Evolutionary conservation across 495 filamentous ascomycete genomes (phyloP).

Genomic region (Trichocladium antarcticum): DNA sequence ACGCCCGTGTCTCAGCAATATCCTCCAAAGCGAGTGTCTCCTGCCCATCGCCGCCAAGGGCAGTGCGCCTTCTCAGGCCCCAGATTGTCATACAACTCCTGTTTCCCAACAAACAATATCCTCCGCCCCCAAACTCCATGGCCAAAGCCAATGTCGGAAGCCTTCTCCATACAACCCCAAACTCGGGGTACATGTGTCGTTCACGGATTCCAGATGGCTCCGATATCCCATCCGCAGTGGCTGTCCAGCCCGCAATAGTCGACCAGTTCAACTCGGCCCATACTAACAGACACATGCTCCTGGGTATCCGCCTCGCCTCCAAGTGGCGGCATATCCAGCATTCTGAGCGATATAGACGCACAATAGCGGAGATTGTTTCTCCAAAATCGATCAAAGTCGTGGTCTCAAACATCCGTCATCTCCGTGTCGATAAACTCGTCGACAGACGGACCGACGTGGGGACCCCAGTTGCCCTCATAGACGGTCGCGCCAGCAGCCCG

Average conservation of each 20-base stretch:
- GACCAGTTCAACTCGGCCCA: constrained; percentile 18
- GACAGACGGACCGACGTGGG: constrained; percentile 27
- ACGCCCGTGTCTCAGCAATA: background rate
- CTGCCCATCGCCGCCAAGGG: constrained; percentile 1
- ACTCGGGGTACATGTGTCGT: constrained; percentile 10
- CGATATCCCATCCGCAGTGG: constrained; percentile 23
- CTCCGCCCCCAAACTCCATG: no score
- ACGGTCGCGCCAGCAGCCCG: constrained; percentile 77
- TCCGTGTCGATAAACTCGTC: constrained; percentile 31
- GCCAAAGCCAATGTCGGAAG: constrained; percentile 10
- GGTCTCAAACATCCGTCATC: constrained; percentile 38
- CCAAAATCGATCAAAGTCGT: constrained; percentile 11
- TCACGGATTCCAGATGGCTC: constrained; percentile 21
- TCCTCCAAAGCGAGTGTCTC: background rate
- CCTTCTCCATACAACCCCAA: constrained; percentile 4
- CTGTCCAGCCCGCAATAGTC: constrained; percentile 24
- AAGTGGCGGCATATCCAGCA: constrained; percentile 29
- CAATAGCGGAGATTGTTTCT: constrained; percentile 11
- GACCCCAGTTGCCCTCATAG: constrained; percentile 93
- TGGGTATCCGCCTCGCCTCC: constrained; percentile 14
- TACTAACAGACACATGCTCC: constrained; percentile 23
- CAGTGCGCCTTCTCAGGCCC: background rate
- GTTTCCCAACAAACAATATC: background rate
- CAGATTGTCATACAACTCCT: background rate
- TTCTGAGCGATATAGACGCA: constrained; percentile 21